Base-by-base conservation (phyloP, 106 monocot species). In the Dendrobium chrysotoxum region DNA sequence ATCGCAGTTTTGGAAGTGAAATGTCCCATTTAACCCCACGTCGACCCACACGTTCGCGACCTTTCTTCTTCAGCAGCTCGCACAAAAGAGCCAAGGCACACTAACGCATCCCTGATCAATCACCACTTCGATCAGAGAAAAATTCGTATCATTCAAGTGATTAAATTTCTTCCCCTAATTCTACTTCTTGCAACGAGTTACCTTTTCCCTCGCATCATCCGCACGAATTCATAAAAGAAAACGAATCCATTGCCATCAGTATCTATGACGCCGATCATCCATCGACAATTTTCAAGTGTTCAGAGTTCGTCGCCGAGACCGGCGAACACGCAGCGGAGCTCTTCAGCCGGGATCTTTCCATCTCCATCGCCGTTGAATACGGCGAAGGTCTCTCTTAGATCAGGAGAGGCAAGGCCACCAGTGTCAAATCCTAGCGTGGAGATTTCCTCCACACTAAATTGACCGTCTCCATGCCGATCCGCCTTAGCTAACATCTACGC, bases 271-370 rank as follows among this genome's bases (percentile, higher is more conserved):
- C 78, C 75, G 64, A 92, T 92, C 89, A 89, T 92, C 81, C 84
- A 58, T 38, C 85, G 77, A 76, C 92, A 92, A 65, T 89, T 87
- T 7, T 84, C 86, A 16, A 92, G 18, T 10, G 86, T 82, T 39
- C 89, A 89, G 26, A 26, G 71, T 18, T 40, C 82, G 38, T 89
- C 89, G 7, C 87, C 92, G 65, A 89, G 64, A 3, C 28, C 21
- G 13, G 66, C 76, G 58, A 92, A 81, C 28, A 89, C 58, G 15
- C 83, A 81, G 39, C 31, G 31, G 47, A 92, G 87, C 84, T 92
- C 92, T 84, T 89, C 89, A 78, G 92, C 87, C 75, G 89, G 89
- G 72, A 92, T 92, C 77, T 53, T 84, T 79, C 92, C 92, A 70
- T 92, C 89, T 9, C 89, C 87, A 39, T 92, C 84, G 7, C 57